A percentile compares a stretch with the other conserved stretches of the same genome.
Evolutionary conservation across 768 basidiomycete genomes (phyloP).

Genomic region (Cyclocybe cylindracea): DNA sequence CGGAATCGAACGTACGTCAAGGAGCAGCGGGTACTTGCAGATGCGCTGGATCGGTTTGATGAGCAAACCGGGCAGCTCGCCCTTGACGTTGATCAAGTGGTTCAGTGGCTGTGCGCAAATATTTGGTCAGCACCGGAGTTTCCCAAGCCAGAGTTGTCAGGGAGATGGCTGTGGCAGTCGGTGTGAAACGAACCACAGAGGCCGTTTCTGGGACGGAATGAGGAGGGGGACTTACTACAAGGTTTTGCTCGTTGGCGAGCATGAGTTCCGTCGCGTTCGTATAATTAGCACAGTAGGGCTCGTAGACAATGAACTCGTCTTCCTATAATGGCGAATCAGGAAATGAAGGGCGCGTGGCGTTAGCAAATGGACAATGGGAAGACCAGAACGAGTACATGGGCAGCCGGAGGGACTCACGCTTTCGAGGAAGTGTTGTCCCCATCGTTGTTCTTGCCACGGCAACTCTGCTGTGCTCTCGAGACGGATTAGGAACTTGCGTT

Average conservation of each 20-base stretch:
- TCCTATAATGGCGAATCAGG: constrained; percentile 68
- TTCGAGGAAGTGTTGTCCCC: constrained; percentile 84
- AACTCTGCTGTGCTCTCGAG: constrained; percentile 84
- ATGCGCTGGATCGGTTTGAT: constrained; percentile 99
- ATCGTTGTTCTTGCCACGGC: constrained; percentile 82
- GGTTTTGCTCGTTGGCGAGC: constrained; percentile 82
- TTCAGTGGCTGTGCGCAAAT: constrained; percentile 65
- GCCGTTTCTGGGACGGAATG: constrained; percentile 12
- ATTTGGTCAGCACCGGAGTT: constrained; percentile 39
- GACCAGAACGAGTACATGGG: constrained; percentile 39
- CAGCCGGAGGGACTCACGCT: constrained; percentile 57
- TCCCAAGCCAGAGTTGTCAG: constrained; percentile 35
- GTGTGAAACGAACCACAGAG: constrained; percentile 22
- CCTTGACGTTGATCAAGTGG: constrained; percentile 85
- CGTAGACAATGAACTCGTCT: constrained; percentile 93
- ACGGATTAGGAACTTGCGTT: constrained; percentile 89
- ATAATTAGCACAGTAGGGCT: constrained; percentile 97
- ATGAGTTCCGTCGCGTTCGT: constrained; percentile 84
- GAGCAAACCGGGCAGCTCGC: constrained; percentile 93
- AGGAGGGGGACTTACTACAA: constrained; percentile 62
- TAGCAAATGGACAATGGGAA: constrained; percentile 42
- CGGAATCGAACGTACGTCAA: constrained; percentile 64
- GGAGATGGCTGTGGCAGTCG: constrained; percentile 26
- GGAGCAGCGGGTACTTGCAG: constrained; percentile 95
- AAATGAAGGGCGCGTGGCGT: constrained; percentile 30